Evolutionary conservation across 2,329 filamentous ascomycete species (phyloP), one percentile per base, ranked within the genome.

Genomic region (Dothistroma pini): DNA sequence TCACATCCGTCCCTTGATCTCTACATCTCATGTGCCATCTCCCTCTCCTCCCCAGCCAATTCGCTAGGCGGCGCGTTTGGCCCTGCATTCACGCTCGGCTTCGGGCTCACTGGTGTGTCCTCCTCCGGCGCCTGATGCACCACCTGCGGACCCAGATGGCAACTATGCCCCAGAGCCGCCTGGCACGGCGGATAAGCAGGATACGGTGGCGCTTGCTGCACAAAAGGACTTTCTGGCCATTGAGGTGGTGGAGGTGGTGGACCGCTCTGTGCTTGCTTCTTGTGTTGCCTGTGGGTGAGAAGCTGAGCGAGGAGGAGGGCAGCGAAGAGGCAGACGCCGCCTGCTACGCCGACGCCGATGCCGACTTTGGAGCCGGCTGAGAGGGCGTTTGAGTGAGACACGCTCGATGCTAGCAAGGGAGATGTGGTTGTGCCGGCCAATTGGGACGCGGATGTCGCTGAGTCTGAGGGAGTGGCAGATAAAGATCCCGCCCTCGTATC

Each of bases 281-380:
- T 64, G 32, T 54, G 61, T 44, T 60, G 65, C 22, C 61, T 63
- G 19, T 49, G 25, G 41, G 56, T 57, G 29, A 64, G 57, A 34
- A 61, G 63, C 32, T 64, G 22, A 12, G 51, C 34, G 35, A 70
- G 19, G 3, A 52, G 61, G 14, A 67, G 35, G 21, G 58, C 58
- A 16, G 64, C 60, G 25, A 68, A n/a, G 25, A 70, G 54, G n/a
- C 59, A 54, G 25, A 66, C 61, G 25, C 64, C 67, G 41, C 53
- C 64, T 16, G 54, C 67, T 10, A 66, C 63, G 11, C 68, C 69
- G 2, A 68, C 65, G 12, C 67, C 69, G 14, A 70, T 68, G 35
- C 68, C 69, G 7, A 57, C 61, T 62, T 68, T 66, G 8, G 69
- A 63, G n/a, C 65, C 67, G 0, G 58, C 62, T 12, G 68, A 63